Evolutionary conservation across 805 yeast species (phyloP), one percentile per base, ranked within the genome.

Genomic region (Metschnikowia dekortorum): DNA sequence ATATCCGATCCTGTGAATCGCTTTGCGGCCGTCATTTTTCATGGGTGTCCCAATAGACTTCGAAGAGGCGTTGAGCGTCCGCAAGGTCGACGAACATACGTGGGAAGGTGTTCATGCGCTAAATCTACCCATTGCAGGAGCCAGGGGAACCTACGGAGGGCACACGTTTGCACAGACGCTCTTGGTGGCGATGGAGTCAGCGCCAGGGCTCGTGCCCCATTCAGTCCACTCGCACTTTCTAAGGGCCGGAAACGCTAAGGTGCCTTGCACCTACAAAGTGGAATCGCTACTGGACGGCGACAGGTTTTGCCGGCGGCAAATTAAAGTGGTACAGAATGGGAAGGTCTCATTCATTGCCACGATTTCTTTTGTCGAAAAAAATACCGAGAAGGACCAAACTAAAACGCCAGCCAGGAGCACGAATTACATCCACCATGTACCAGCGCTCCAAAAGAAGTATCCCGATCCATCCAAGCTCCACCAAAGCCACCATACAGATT

Each of bases 91-190:
- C 40, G 47, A 54, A 3, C 22, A 26, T 36, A 52, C 55, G 22
- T 73, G 62, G 55, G 59, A 56, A 13, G 76, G 76, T 1, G 67
- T 61, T 0, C 63, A 63, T 44, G 73, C 74, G 5, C 61, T 73
- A 28, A 51, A 64, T 37, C 58, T 68, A 4, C 77, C 77, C 0
- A 47, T 71, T 9, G 48, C 55, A 3, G 77, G 80, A 0, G 85
- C 87, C 2, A 68, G 84, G 40, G 89, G 88, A 1, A 80, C 84
- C 0, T 85, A 84, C 67, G 90, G 90, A 2, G 90, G 91, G 8
- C 81, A 83, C 16, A 67, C 81, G 39, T 81, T 83, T 14, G 87
- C 87, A 0, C 90, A 85, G 57, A 70, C 89, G 2, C 64, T 84
- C 3, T 63, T 78, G 51, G 88, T 87, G 6, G 83, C 85, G 2